Base-by-base conservation (phyloP, 2,329 filamentous ascomycete genomes). In the Incumbomyces delicatus region DNA sequence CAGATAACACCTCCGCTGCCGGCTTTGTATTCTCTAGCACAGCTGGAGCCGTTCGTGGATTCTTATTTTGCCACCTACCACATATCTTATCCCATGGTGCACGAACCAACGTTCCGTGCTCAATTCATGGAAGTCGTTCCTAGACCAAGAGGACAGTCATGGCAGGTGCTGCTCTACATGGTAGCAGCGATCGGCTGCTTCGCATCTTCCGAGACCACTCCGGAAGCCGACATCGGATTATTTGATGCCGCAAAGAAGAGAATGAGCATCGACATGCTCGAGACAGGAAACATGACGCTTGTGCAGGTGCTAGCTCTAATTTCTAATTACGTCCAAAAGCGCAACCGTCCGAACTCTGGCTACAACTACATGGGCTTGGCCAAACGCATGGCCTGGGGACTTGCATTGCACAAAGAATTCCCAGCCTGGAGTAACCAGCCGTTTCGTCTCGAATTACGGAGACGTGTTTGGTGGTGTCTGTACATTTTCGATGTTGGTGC, bases 341-440 rank as follows among this genome's bases (percentile, higher is more conserved):
- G 68, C 18, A 67, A 74, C 53, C 66, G 68, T 22, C 71, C 71
- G 2, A 75, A 75, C 50, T 70, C 70, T 0, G 70, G 70, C 1
- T 74, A 70, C 49, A 74, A 73, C 49, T 71, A 71, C 43, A 63
- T 73, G 16, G 73, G 72, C 0, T 61, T 74, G 13, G 72, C 72
- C 0, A 64, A 67, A 18, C 60, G 72, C 29, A 73, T 75, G 66
- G 72, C 71, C 8, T 65, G 73, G 46, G 68, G 71, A 0, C 54
- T 75, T 3, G 71, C 72, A 0, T 60, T 75, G 6, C 71, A 74
- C 50, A 66, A 67, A n/a, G 70, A 74, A 46, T 39, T 48, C 17
- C 39, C 49, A 2, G 43, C 41, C 11, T 53, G 50, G 50, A 33
- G 44, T 14, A 27, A 39, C 8, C 46, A 46, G 12, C 48, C 41